Evolutionary conservation across 768 basidiomycete species (phyloP).

Genomic region (Trametes elegans): DNA sequence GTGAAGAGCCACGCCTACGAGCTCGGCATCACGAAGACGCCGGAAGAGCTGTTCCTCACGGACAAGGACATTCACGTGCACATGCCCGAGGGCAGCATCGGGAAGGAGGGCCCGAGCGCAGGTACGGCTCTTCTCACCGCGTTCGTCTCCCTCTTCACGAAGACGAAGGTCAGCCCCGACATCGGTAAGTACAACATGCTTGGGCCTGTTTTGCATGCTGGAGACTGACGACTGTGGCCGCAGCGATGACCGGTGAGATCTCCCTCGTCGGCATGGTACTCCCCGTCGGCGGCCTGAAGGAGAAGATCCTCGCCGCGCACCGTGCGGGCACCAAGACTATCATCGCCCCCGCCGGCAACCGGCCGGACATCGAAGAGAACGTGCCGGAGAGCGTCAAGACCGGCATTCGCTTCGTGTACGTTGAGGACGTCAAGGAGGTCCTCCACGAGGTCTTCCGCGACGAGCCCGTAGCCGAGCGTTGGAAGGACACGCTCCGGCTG

Average conservation of each 20-base stretch:
- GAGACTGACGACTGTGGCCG: neutral
- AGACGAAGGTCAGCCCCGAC: conserved; percentile 79
- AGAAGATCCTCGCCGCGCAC: conserved; percentile 96
- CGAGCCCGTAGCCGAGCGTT: conserved; percentile 53
- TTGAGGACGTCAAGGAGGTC: conserved; percentile 90
- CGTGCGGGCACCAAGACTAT: conserved; percentile 95
- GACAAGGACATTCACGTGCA: conserved; percentile 93
- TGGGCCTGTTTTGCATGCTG: neutral
- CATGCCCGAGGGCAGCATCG: conserved; percentile 93
- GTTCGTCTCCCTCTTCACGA: conserved; percentile 88
- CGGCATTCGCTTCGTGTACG: conserved; percentile 93
- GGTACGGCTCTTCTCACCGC: conserved; percentile 93
- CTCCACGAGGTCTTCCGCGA: conserved; percentile 82
- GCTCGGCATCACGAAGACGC: conserved; percentile 76
- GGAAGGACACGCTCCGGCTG: conserved; percentile 57
- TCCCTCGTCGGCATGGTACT: conserved; percentile 95
- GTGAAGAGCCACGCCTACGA: conserved; percentile 88
- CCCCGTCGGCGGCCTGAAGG: conserved; percentile 94
- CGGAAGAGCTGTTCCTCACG: conserved; percentile 75
- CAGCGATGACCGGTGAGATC: conserved; percentile 98
- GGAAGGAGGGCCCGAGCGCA: conserved; percentile 95
- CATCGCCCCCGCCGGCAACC: conserved; percentile 82
- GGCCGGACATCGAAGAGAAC: conserved; percentile 95
- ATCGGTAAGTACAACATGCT: conserved; percentile 58
- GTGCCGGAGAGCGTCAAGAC: conserved; percentile 95